phyloP scores from a whole-genome alignment of 768 basidiomycete genomes.

The Phylloporus scabripes region DNA sequence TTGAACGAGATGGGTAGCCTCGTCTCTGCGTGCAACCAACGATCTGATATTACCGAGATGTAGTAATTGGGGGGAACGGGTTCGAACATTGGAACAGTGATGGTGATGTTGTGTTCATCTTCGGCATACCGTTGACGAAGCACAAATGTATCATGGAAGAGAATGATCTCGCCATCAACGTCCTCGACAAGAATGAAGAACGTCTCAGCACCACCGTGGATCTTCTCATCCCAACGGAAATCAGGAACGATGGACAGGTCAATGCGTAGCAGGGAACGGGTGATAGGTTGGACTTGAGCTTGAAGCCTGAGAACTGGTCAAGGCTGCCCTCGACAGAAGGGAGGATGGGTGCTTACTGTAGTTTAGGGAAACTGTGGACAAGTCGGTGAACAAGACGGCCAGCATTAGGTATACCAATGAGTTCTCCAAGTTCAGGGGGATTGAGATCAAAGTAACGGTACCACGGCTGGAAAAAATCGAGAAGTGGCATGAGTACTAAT shows the following conservation, averaged over 20 bases:
- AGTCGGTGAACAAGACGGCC: conserved; percentile 88
- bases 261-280: too few relatives aligned
- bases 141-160: conserved; percentile 91
- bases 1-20: conserved; percentile 95
- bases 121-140: conserved; percentile 89
- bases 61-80: conserved; percentile 98
- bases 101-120: conserved; percentile 89
- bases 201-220: conserved; percentile 82
- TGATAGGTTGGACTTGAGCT: too few relatives aligned
- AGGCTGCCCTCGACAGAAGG: too few relatives aligned
- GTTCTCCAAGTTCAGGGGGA: conserved; percentile 90
- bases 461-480: conserved; percentile 62
- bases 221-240: conserved; percentile 91
- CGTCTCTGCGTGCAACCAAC: conserved; percentile 95
- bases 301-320: too few relatives aligned
- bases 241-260: too few relatives aligned
- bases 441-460: conserved; percentile 93
- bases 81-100: conserved; percentile 95
- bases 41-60: conserved; percentile 89
- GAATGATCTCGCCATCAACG: conserved; percentile 93
- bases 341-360: too few relatives aligned
- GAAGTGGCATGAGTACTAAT: background rate
- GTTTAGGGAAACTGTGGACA: conserved; percentile 73
- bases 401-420: conserved; percentile 90
- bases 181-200: conserved; percentile 96